Percentiles rank a stretch among this genome's conserved stretches.
These are phyloP conservation scores for Neofusicoccum parvum DNA, from an alignment of 2,329 filamentous ascomycete species.

Conservation along the genomic window DNA sequence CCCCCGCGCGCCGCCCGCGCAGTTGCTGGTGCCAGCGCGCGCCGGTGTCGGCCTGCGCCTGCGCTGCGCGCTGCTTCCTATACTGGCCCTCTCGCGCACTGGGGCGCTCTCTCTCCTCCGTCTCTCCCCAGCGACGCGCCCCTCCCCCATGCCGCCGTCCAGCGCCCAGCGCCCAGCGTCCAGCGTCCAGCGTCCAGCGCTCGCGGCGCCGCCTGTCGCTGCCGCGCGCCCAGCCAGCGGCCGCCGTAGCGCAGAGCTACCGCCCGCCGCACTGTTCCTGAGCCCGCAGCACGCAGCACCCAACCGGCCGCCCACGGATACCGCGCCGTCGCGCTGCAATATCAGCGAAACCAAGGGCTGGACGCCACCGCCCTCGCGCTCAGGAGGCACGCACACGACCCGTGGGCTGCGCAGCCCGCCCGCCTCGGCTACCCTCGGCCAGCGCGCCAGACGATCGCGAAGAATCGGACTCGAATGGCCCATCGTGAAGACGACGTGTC, in stretches of 20 bases:
- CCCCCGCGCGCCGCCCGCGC: neutral
- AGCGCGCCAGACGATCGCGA: slow-evolving; percentile 3
- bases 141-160: neutral
- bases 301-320: slow-evolving; percentile 9
- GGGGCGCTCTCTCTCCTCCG: neutral
- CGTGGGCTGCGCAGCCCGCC: neutral
- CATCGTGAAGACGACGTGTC: slow-evolving; percentile 12
- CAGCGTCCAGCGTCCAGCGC: neutral
- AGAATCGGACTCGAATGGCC: neutral
- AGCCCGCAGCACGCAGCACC: neutral
- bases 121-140: neutral
- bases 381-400: slow-evolving; percentile 1
- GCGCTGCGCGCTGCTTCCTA: neutral
- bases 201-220: neutral
- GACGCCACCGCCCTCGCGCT: slow-evolving; percentile 1
- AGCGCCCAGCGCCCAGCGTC: too few relatives aligned
- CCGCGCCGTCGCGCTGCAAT: slow-evolving; percentile 3
- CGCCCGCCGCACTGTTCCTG: neutral
- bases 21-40: neutral
- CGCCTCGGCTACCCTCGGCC: slow-evolving; percentile 16
- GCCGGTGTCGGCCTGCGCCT: neutral
- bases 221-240: neutral
- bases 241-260: neutral
- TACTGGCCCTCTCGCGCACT: neutral
- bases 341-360: neutral